Percentiles rank a stretch among this genome's conserved stretches.
Conservation (phyloP, 1,284 basidiomycete genomes). For the Phellopilus nigrolimitatus region DNA sequence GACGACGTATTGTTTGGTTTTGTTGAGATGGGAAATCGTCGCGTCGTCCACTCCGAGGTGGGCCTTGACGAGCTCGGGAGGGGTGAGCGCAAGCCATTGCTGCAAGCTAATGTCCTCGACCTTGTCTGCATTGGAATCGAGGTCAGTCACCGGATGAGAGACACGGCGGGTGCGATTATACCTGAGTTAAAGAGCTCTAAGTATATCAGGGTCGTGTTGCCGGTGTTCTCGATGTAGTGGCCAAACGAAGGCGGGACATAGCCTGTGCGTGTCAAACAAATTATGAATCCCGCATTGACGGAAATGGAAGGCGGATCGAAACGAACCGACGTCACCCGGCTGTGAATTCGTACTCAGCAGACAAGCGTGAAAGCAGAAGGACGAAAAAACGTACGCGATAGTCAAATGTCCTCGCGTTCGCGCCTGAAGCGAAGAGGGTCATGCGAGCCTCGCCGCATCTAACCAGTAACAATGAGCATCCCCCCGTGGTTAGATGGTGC, state of each 20-base stretch:
- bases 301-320: not conserved
- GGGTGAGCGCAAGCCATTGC: constrained; percentile 66
- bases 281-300: not conserved
- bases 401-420: constrained; percentile 63
- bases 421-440: constrained; percentile 56
- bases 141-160: not conserved
- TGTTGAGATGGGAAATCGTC: constrained; percentile 47
- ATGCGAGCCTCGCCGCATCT: constrained; percentile 55
- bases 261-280: constrained; percentile 28
- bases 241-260: constrained; percentile 55
- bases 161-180: constrained; percentile 27
- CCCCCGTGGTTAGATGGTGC: too few relatives aligned
- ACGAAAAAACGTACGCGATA: constrained; percentile 41
- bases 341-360: constrained; percentile 32
- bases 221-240: constrained; percentile 67
- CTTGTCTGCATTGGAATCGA: constrained; percentile 32
- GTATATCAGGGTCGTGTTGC: constrained; percentile 56
- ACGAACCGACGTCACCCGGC: constrained; percentile 56
- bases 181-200: constrained; percentile 62
- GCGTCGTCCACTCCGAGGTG: constrained; percentile 52
- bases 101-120: constrained; percentile 63
- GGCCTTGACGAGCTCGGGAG: constrained; percentile 56
- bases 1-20: constrained; percentile 50
- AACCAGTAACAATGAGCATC: not conserved
- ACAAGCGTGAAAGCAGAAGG: constrained; percentile 12